These are phyloP conservation scores for Elongisporangium anandrum DNA, from an alignment of 352 stramenopile species.

Conservation along the genomic window DNA sequence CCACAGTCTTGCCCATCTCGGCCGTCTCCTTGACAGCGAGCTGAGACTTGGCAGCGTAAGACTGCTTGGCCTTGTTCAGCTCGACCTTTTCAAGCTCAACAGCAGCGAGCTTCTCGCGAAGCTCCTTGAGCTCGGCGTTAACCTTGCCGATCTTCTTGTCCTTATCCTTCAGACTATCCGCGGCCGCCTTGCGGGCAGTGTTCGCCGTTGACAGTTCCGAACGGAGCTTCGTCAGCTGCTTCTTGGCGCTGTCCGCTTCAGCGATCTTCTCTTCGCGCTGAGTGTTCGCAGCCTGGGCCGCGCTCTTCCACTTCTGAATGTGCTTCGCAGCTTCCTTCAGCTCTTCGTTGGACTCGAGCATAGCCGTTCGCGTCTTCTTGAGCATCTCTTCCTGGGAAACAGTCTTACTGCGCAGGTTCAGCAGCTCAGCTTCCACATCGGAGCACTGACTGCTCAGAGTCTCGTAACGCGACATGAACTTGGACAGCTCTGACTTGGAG, in stretches of 20 bases:
- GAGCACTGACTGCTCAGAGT: slow-evolving; percentile 18
- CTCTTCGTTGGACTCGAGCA: slow-evolving; percentile 71
- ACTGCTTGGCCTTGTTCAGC: slow-evolving; percentile 14
- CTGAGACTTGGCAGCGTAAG: slow-evolving; percentile 19
- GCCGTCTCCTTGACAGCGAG: slow-evolving; percentile 33
- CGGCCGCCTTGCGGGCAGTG: slow-evolving; percentile 40
- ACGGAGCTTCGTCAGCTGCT: slow-evolving; percentile 52
- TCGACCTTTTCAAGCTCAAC: slow-evolving; percentile 15
- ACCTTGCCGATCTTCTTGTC: slow-evolving; percentile 68
- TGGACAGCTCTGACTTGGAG: slow-evolving; percentile 24
- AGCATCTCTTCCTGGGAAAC: slow-evolving; percentile 58
- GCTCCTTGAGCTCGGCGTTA: slow-evolving; percentile 39
- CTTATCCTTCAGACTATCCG: slow-evolving; percentile 55
- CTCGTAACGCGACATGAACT: slow-evolving; percentile 32
- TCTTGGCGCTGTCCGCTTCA: slow-evolving; percentile 59
- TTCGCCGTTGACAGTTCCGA: slow-evolving; percentile 41
- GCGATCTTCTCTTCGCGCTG: slow-evolving; percentile 61
- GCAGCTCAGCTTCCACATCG: slow-evolving; percentile 28
- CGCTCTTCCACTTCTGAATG: slow-evolving; percentile 71
- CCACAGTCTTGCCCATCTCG: slow-evolving; percentile 30
- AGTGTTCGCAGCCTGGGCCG: slow-evolving; percentile 50
- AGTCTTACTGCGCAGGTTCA: slow-evolving; percentile 29
- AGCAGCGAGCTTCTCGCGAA: slow-evolving; percentile 35
- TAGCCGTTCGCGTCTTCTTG: slow-evolving; percentile 62
- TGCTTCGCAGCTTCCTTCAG: slow-evolving; percentile 67